These are phyloP conservation scores for Leccinum variicolor DNA, from an alignment of 768 basidiomycete genomes.

Conservation along the genomic window DNA sequence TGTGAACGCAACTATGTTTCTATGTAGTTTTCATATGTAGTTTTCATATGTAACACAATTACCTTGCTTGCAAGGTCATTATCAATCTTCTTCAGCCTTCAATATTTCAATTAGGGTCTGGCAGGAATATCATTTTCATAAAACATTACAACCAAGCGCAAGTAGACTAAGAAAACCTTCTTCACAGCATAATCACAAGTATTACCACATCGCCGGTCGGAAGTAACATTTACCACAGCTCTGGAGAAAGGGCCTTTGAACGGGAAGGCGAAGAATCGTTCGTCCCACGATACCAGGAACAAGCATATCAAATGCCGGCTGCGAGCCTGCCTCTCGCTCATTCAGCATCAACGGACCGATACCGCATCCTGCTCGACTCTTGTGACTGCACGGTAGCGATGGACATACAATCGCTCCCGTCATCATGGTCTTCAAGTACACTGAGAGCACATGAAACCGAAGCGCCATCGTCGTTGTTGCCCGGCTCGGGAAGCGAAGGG, in stretches of 20 bases:
- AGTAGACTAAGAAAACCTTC: neutral
- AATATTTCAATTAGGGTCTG: too few relatives aligned
- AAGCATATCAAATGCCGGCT: neutral
- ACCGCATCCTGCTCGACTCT: slow-evolving; percentile 42
- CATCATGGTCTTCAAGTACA: neutral
- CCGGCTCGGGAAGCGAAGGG: slow-evolving; percentile 4
- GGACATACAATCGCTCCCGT: slow-evolving; percentile 13
- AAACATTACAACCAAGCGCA: neutral
- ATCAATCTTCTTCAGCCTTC: too few relatives aligned
- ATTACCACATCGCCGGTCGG: neutral
- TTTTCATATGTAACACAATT: too few relatives aligned
- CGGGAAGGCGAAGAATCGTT: neutral
- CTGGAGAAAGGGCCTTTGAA: neutral
- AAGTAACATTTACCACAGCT: neutral
- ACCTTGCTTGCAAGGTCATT: too few relatives aligned
- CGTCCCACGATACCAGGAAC: neutral
- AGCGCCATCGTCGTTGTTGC: neutral
- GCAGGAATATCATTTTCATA: neutral
- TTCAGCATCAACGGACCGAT: slow-evolving; percentile 13
- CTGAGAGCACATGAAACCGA: neutral
- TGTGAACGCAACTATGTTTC: too few relatives aligned
- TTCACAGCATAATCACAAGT: neutral
- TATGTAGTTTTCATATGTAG: too few relatives aligned
- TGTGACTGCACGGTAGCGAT: slow-evolving; percentile 26
- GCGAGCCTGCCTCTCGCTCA: neutral